Base-by-base conservation (phyloP, 2,329 filamentous ascomycete species). In the Colletotrichum tropicicola region DNA sequence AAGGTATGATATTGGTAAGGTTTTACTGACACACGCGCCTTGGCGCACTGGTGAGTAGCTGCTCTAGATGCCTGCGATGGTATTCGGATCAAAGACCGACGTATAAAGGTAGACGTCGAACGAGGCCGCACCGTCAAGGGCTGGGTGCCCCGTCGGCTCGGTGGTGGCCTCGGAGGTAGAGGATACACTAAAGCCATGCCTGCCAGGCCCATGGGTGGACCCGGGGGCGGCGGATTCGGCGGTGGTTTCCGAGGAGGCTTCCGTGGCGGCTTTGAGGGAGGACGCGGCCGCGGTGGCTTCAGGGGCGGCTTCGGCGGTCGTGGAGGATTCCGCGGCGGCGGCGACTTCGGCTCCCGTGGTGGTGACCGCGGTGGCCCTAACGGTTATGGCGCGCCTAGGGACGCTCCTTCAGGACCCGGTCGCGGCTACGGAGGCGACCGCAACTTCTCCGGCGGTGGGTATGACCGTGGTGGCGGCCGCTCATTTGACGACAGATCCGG, bases 31-130 rank as follows among this genome's bases (percentile, higher is more conserved):
- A 89, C 82, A 76, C 73, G 86, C 84, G 86, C 86, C 73, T 81
- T 82, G 83, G 85, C 82, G 85, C 83, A 82, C 79, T 80, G 78
- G 76, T 79, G 79, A 85, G 81, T 87, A 97, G 96, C 94, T 85
- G 96, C 96, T 79, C 90, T 98, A 84, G 97, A 90, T 73, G 80
- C 84, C 71, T 89, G 87, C 77, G 94, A 98, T 85, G 93, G 93
- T 70, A 92, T 97, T 74, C 90, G 91, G 71, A 97, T 99, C 81
- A 97, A 94, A 77, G 94, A 97, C 75, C 90, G 95, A 74, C 90
- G 91, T 72, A 92, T 98, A 73, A 89, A 97, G 75, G 94, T 98
- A 73, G 96, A 99, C 76, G 95, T 98, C 66, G 96, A 99, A 81
- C 91, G 96, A 74, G 96, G 96, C 70, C 91, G 96, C 71, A 98